Base-by-base conservation (phyloP, 352 stramenopile genomes). In the Phytophthora brassicae region DNA sequence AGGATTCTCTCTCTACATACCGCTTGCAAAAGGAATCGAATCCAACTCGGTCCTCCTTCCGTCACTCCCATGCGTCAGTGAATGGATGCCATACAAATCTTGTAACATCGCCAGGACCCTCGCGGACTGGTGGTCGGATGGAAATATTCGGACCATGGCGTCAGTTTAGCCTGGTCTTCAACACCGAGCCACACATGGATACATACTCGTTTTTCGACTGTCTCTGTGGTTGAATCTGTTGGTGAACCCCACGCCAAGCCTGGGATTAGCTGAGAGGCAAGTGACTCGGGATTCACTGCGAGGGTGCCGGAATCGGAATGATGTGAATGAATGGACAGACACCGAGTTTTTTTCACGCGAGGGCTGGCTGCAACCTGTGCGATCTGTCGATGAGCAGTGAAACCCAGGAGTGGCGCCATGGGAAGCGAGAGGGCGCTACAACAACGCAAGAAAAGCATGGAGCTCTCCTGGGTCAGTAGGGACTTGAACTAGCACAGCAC, bases 211-310 rank as follows among this genome's bases (percentile, higher is more conserved):
- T 33, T n/a, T n/a, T n/a, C 54, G 38, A 52, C 60, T 57, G 54
- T 68, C 53, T 66, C 53, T 62, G 41, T 49, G 38, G 23, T 47
- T n/a, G 38, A 26, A 64, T 64, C 56, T 56, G 47, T 54, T 64
- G 54, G 47, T 64, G 53, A 58, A 46, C 39, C 49, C 54, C 60
- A 46, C 24, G 26, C 3, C 41, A 19, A n/a, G 55, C 46, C 29
- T n/a, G 61, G 61, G 61, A 48, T 69, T 57, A 22, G 56, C 61
- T 69, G 61, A 58, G 61, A 69, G 61, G 57, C n/a, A n/a, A 26
- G 17, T 33, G 7, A 33, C 58, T 43, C 54, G 58, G 49, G 55
- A 26, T 63, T 63, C 55, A 23, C 44, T 63, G 55, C 31, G 58
- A 66, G 59, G 28, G 39, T 57, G 43, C 36, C 6, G 51, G 26